Evolutionary conservation across 2,329 filamentous ascomycete genomes (phyloP), one percentile per base, ranked within the genome.

Genomic region (Pleomassaria siparia): DNA sequence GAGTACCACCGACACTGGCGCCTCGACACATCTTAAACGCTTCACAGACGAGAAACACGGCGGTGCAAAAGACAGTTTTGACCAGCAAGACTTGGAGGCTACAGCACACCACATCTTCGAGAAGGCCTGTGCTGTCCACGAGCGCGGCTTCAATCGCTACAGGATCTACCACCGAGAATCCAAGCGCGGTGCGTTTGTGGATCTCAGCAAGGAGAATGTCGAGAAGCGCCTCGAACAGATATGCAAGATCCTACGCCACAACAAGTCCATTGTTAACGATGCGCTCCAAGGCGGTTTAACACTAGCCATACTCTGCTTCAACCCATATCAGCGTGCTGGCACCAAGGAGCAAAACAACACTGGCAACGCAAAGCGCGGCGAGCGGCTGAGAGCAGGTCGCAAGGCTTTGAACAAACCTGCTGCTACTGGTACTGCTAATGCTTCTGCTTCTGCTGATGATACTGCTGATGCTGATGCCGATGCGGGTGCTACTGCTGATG

Each of bases 91-190:
- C 15, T 43, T 69, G 4, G 64, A 69, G 26, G 62, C 65, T 22
- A 47, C 54, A 0, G 63, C 64, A 1, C 64, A 67, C 53, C 46
- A 62, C 21, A 29, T 67, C 46, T 67, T 69, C 46, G 40, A 69
- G 32, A 25, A 40, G 2, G 53, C 53, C 7, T 18, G 64, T 13
- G 47, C 48, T 0, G 60, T 67, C 6, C 63, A 69, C 50, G 55
- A 59, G 42, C 41, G 44, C 7, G 65, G 65, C 28, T 67, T 54
- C 53, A 54, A 22, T 16, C 49, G 51, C 2, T 53, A 57, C 0
- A 21, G 15, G 0, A 29, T 63, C 7, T 66, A 66, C 51, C 52
- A 64, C 51, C 62, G 60, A 45, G 44, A 57, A 15, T 51, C 51
- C 2, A 51, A 56, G 25, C 60, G 65, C 22, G 64, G 65, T 16